Base-by-base conservation (phyloP, 1,284 basidiomycete species). In the Rhodotorula glutinis region DNA sequence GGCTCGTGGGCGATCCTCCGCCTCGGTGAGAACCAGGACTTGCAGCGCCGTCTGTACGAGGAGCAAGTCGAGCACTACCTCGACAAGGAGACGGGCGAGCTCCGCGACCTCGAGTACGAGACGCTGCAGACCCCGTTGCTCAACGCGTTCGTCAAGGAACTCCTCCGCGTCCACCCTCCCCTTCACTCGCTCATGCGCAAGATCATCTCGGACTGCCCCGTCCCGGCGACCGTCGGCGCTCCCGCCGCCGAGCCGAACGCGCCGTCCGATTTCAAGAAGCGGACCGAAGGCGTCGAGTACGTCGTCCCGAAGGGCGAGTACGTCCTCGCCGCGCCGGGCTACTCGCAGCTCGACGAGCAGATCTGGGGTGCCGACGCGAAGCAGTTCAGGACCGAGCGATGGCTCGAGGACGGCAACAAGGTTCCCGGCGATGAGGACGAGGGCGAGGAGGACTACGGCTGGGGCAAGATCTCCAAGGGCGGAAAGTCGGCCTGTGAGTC, bases 1-100 rank as follows among this genome's bases (percentile, higher is more conserved):
- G 87, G 87, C 30, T 88, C 91, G 8, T 99, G 96, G 96, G 80
- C 88, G n/a, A 82, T 98, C 49, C 85, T 98, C 57, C 91, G 96
- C 75, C 80, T 98, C 27, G 95, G 92, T n/a, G 81, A 85, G 72
- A 83, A 87, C 63, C 86, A 86, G 1, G 87, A 92, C 33, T 76
- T 95, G 68, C 86, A 86, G 88, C 86, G 90, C 67, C 85, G 85
- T 17, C 81, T 96, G 21, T 97, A 92, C 79, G 80, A 89, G 70
- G 96, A 99, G 81, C 96, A 98, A 79, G 83, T 92, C 68, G 83
- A 89, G 75, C 76, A 87, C 76, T 97, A 95, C 78, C 85, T 86
- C 53, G 87, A 88, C 58, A 84, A 87, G 8, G 70, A 73, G 27
- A 90, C 92, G 72, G 92, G 92, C 61, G 84, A 84, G 43, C 85